A percentile compares a stretch with the other conserved stretches of the same genome.
These are phyloP conservation scores for Trypanosoma lewisi DNA, from an alignment of 208 protist species.

Conservation along the genomic window DNA sequence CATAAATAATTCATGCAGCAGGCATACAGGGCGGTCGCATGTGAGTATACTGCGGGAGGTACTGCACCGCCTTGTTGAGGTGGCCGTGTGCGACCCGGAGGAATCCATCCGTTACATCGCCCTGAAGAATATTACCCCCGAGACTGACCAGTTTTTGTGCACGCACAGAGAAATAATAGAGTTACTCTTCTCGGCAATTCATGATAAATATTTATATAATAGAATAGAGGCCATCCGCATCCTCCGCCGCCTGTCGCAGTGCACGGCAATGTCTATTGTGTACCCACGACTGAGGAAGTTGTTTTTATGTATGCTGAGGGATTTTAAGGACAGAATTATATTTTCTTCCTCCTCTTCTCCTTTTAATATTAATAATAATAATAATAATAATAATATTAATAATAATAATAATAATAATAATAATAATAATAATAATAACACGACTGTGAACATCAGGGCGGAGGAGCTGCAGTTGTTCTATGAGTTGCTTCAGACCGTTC, in stretches of 20 bases:
- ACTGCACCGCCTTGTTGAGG: slow-evolving; percentile 60
- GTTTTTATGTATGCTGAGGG: slow-evolving; percentile 49
- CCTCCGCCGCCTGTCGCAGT: slow-evolving; percentile 57
- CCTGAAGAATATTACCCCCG: slow-evolving; percentile 42
- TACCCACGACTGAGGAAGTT: slow-evolving; percentile 72
- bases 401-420: not conserved
- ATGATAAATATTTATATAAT: slow-evolving; percentile 65
- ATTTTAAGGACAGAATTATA: slow-evolving; percentile 32
- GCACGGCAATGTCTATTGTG: slow-evolving; percentile 45
- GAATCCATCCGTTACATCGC: slow-evolving; percentile 54
- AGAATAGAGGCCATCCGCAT: slow-evolving; percentile 56
- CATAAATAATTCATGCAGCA: slow-evolving; percentile 12
- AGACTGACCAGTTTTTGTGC: slow-evolving; percentile 70
- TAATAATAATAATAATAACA: not conserved
- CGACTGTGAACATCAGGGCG: slow-evolving; percentile 15
- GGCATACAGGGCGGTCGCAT: slow-evolving; percentile 63
- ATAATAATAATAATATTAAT: not conserved
- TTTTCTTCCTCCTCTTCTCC: not conserved
- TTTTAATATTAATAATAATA: not conserved
- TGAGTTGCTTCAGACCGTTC: slow-evolving; percentile 32
- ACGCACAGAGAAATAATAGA: slow-evolving; percentile 58
- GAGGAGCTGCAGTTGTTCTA: slow-evolving; percentile 36
- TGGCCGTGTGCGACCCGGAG: slow-evolving; percentile 72
- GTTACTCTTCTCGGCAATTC: slow-evolving; percentile 59
- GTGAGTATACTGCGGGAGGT: slow-evolving; percentile 60